Percentiles rank a stretch among this genome's conserved stretches.
phyloP scores from a whole-genome alignment of 1,284 basidiomycete species.

The Ceratobasidium sp. region DNA sequence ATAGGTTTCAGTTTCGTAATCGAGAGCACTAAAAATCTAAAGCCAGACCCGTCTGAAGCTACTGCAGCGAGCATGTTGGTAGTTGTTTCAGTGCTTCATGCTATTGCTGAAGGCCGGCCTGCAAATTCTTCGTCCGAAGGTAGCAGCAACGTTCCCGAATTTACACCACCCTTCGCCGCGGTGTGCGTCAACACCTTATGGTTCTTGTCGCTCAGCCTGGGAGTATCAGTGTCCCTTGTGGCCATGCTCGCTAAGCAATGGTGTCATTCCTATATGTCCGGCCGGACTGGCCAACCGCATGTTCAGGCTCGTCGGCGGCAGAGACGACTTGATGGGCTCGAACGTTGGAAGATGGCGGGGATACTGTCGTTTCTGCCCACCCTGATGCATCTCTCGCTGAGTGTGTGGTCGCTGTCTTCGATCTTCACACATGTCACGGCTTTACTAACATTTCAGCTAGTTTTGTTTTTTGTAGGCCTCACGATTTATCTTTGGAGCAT shows the following conservation, averaged over 20 bases:
- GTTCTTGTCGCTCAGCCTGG: constrained; percentile 30
- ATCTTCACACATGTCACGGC: no score
- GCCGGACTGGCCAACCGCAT: constrained; percentile 31
- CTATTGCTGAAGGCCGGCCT: not conserved
- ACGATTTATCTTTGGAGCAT: constrained; percentile 22
- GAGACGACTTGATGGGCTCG: constrained; percentile 30
- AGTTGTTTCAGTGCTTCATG: not conserved
- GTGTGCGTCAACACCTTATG: constrained; percentile 30
- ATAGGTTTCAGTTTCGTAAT: not conserved
- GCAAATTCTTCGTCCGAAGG: not conserved
- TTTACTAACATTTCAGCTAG: no score
- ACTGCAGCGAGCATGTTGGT: not conserved
- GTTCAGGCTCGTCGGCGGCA: constrained; percentile 33
- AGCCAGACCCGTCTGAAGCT: not conserved
- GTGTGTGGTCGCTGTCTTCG: not conserved
- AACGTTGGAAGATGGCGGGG: constrained; percentile 39
- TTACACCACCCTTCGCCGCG: constrained; percentile 9
- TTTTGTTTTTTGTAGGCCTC: constrained; percentile 29
- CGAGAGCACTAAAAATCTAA: not conserved
- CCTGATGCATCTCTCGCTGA: constrained; percentile 36
- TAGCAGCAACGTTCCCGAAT: not conserved
- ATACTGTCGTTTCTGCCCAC: constrained; percentile 35
- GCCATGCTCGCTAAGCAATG: constrained; percentile 43
- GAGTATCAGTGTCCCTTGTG: constrained; percentile 36
- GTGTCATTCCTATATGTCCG: constrained; percentile 44